Evolutionary conservation across 805 yeast genomes (phyloP), one percentile per base, ranked within the genome.

Genomic region (Cyberlindnera euphorbiiphila): DNA sequence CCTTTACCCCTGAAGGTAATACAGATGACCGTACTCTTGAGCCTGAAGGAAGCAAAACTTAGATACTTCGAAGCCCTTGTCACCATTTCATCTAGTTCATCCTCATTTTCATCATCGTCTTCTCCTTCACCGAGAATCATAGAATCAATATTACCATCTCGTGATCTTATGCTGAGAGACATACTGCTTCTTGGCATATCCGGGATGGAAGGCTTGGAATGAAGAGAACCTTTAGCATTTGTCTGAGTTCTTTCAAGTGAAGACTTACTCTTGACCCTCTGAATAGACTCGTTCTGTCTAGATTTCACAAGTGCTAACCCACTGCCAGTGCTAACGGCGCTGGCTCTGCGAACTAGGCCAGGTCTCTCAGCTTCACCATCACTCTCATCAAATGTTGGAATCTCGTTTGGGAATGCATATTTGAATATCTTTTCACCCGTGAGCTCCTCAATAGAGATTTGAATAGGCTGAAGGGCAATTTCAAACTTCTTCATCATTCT

Each of bases 1-100:
- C 88, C 85, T 12, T 76, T 77, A 8, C 93, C 95, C 56, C 78
- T 76, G 61, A 85, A 85, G 34, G 95, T 83, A 18, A 88, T 71
- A 36, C 78, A 69, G 12, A 89, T 55, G n/a, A 64, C 55, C 25
- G 76, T 66, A n/a, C 69, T 57, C 24, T 69, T 66, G 26, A 82
- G 51, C 22, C 62, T 65, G 44, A 91, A 68, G 12, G 73, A 63
- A 17, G 77, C 74, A 42, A 89, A 75, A 48, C 85, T 81, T 58
- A 84, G 68, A 54, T 75, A 85, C 40, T 74, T 76, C 19, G 85
- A 74, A 1, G 97, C 86, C 32, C 97, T 65, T 30, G 68, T 62
- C 5, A 87, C 62, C 96, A 91, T 87, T 45, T 75, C 72, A 18
- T 76, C 66, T 15, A 75, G 56, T 26, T 71, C 77, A 9, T 57